Evolutionary conservation across 139 green algal species (phyloP).

Genomic region (Zygnema circumcarinatum): DNA sequence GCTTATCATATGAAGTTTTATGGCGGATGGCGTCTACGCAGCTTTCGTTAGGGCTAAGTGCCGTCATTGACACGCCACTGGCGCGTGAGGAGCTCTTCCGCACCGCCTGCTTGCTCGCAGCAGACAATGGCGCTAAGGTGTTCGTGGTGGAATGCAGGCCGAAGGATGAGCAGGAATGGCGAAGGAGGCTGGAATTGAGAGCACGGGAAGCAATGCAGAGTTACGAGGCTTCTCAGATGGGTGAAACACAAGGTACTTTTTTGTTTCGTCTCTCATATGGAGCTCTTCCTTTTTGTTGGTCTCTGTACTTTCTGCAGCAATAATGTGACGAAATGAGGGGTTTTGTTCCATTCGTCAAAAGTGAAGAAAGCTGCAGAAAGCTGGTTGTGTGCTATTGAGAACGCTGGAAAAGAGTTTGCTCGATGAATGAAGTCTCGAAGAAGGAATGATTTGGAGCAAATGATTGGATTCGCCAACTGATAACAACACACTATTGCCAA

Average conservation of each 20-base stretch:
- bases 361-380: too few relatives aligned
- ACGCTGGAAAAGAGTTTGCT: too few relatives aligned
- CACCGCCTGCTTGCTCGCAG: constrained; percentile 44
- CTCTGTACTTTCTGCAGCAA: too few relatives aligned
- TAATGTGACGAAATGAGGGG: too few relatives aligned
- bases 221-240: neutral
- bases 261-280: neutral
- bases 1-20: constrained; percentile 80
- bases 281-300: too few relatives aligned
- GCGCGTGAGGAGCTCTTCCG: constrained; percentile 69
- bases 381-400: too few relatives aligned
- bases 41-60: constrained; percentile 62
- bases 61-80: constrained; percentile 79
- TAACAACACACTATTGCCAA: too few relatives aligned
- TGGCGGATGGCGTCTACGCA: constrained; percentile 66
- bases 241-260: neutral
- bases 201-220: neutral
- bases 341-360: too few relatives aligned
- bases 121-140: constrained; percentile 42
- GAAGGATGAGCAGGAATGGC: constrained; percentile 61
- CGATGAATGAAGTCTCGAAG: too few relatives aligned
- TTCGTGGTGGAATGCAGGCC: constrained; percentile 70
- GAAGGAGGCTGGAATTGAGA: constrained; percentile 65
- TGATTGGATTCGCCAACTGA: too few relatives aligned
- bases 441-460: too few relatives aligned